These are phyloP conservation scores for Aristolochia contorta DNA, from an alignment of 164 flowering plant species.

Conservation along the genomic window DNA sequence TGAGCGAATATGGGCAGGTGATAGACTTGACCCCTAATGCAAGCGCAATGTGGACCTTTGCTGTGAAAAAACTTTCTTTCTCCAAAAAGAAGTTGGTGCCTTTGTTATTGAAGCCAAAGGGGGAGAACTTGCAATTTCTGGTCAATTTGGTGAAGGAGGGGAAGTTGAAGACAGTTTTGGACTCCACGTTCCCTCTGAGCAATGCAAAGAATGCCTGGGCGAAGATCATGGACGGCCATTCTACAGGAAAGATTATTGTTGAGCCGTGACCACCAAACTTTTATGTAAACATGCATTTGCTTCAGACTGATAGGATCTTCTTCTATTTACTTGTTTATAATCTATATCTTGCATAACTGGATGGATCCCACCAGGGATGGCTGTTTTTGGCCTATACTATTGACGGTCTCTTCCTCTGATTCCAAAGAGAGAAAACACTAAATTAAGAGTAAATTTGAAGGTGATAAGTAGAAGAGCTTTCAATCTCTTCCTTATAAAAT, in stretches of 20 bases:
- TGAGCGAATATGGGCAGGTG: conserved; percentile 38
- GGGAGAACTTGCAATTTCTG: conserved; percentile 13
- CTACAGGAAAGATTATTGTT: conserved; percentile 15
- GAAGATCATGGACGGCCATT: conserved; percentile 12
- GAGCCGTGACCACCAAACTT: not conserved
- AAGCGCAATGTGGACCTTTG: conserved; percentile 26
- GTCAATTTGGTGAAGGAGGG: conserved; percentile 11
- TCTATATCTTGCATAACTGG: too few species aligned
- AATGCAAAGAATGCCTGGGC: conserved; percentile 16
- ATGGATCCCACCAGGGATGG: too few species aligned
- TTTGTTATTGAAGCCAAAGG: conserved; percentile 17
- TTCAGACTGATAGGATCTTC: not conserved
- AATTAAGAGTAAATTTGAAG: too few species aligned
- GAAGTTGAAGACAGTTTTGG: conserved; percentile 12
- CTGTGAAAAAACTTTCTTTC: conserved; percentile 34
- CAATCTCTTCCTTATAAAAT: too few species aligned
- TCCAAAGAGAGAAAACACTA: too few species aligned
- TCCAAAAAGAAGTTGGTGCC: conserved; percentile 47
- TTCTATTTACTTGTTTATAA: not conserved
- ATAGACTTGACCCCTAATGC: conserved; percentile 34
- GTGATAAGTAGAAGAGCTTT: too few species aligned
- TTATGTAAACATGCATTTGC: too few species aligned
- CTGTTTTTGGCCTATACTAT: not conserved
- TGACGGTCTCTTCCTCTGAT: too few species aligned
- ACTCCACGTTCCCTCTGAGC: conserved; percentile 11